Conservation (phyloP, 768 basidiomycete species). For the Clitopilus hobsonii region DNA sequence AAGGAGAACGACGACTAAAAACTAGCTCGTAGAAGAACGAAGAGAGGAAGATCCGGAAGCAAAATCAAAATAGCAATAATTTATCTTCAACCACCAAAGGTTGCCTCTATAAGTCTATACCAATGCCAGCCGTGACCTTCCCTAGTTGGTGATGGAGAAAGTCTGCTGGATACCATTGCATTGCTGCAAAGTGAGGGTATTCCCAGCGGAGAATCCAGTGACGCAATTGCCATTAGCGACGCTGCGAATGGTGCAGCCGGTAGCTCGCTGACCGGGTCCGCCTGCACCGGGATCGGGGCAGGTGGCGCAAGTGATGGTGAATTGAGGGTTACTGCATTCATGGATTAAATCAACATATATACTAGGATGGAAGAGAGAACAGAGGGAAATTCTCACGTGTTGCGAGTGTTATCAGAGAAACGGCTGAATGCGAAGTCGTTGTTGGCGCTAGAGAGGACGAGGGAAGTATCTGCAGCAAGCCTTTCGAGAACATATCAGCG, state of each 20-base stretch:
- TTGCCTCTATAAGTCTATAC: no score
- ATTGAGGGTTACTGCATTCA: background rate
- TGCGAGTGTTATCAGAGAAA: background rate
- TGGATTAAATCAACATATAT: background rate
- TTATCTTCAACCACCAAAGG: no score
- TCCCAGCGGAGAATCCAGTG: background rate
- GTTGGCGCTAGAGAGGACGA: background rate
- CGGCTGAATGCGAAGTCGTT: background rate
- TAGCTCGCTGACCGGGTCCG: background rate
- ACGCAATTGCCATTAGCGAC: background rate
- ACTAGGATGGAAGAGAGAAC: background rate
- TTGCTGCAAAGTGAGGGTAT: background rate
- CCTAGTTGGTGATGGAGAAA: background rate
- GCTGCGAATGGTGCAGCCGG: background rate
- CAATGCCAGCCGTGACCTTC: background rate
- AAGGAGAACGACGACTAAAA: no score
- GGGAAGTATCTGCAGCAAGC: background rate
- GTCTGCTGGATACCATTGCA: background rate
- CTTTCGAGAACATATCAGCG: background rate
- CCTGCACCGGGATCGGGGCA: background rate
- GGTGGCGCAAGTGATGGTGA: background rate
- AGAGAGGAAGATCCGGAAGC: no score
- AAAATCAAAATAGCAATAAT: no score
- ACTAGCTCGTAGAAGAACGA: no score
- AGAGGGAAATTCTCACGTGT: no score